Evolutionary conservation across 1,284 basidiomycete species (phyloP), one percentile per base, ranked within the genome.

Genomic region (Ceratorhiza oryzae-sativae): DNA sequence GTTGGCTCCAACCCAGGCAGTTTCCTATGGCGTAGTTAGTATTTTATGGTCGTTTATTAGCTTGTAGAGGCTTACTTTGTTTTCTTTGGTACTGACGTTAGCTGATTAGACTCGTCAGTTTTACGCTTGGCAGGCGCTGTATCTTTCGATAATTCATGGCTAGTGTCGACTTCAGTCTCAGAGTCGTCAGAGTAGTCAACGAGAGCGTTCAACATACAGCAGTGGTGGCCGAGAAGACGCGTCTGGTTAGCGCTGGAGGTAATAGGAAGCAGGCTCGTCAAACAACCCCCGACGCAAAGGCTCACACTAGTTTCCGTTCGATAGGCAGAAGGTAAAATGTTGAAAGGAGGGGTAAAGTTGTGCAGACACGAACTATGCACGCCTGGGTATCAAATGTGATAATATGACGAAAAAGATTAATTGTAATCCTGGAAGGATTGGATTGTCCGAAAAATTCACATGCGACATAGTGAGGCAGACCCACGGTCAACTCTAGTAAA

Each of bases 401-500:
- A n/a, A n/a, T n/a, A n/a, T n/a, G n/a, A n/a, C n/a, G n/a, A n/a
- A n/a, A n/a, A n/a, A n/a, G n/a, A n/a, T n/a, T 39, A 39, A 39
- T 39, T 39, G 42, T 9, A 45, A 45, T 45, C 42, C 42, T 45
- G 18, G 42, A 45, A 45, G 42, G 42, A 45, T 18, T 10, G 63
- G 32, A 18, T n/a, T n/a, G 48, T 67, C 63, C 49, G 63, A 67
- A 67, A 67, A 67, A 67, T 67, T 67, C 63, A 49, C 55, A 67
- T 67, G 63, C 63, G 63, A 67, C 63, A 49, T 67, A 18, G 20
- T 42, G 63, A 67, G 63, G 63, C 63, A 46, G 63, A 67, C 63
- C 49, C 63, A 67, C 63, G 63, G 63, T 67, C 63, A 67, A 67
- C 63, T 67, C 63, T 67, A 67, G 63, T 67, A 67, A 67, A 67